Evolutionary conservation across 306 rosid genomes (phyloP).

Genomic region (Lathyrus aphaca): DNA sequence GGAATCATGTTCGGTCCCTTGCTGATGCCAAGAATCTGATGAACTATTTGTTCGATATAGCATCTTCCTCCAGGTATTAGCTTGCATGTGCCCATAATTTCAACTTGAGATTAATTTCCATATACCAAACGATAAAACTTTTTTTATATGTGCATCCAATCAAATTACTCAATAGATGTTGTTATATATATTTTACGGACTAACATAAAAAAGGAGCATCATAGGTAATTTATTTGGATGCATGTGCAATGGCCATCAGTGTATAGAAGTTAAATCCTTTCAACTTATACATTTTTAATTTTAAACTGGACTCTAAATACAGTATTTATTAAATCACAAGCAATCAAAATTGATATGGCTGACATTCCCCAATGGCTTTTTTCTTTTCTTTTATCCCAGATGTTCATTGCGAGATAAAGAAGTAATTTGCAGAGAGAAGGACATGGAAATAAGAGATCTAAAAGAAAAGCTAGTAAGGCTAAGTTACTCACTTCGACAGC

Average conservation of each 20-base stretch:
- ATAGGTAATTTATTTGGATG: too few species aligned
- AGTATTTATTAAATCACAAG: conserved; percentile 13
- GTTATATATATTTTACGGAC: too few species aligned
- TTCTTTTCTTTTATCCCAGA: conserved; percentile 42
- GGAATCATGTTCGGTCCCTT: conserved; percentile 88
- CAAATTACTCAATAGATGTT: too few species aligned
- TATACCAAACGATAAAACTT: too few species aligned
- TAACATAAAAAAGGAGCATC: too few species aligned
- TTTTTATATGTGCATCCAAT: too few species aligned
- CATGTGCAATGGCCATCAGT: too few species aligned
- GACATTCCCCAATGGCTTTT: conserved; percentile 24
- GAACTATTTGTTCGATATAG: conserved; percentile 79
- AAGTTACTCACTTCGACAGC: conserved; percentile 59
- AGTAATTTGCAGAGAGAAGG: conserved; percentile 70
- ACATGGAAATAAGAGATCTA: conserved; percentile 71
- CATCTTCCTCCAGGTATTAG: conserved; percentile 85
- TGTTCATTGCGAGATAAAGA: conserved; percentile 74
- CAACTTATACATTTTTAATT: background rate
- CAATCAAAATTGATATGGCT: conserved; percentile 5
- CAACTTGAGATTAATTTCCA: background rate
- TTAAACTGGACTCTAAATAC: background rate
- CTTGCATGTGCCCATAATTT: conserved; percentile 15
- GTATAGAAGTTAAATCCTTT: background rate
- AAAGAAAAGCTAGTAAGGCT: conserved; percentile 74
- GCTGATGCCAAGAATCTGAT: conserved; percentile 84